Evolutionary conservation across 2,329 filamentous ascomycete genomes (phyloP).

Genomic region (Aspergillus hortae): DNA sequence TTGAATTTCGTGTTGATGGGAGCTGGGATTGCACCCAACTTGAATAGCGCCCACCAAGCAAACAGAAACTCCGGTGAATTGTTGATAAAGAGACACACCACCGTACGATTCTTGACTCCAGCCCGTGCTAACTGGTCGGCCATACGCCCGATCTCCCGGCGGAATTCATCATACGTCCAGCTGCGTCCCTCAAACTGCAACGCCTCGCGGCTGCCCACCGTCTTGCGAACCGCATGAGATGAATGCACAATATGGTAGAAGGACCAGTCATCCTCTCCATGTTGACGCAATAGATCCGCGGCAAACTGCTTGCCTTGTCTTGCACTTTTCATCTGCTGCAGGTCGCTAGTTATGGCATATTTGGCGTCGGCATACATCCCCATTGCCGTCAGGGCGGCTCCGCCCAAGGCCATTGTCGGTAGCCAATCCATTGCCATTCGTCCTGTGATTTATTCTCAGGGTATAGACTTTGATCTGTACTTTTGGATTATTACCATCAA

Average conservation of each 20-base stretch:
- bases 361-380: constrained; percentile 2
- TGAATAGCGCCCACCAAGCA: constrained; percentile 4
- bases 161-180: constrained; percentile 1
- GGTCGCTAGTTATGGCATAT: constrained; percentile 1
- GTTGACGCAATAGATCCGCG: not conserved
- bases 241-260: constrained; percentile 1
- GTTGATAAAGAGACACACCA: constrained; percentile 1
- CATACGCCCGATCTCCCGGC: not conserved
- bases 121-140: not conserved
- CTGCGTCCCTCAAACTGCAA: constrained; percentile 1
- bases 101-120: constrained; percentile 1
- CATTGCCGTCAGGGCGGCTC: not conserved
- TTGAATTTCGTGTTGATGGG: constrained; percentile 3
- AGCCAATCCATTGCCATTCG: not conserved
- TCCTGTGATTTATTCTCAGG: too few relatives aligned
- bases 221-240: not conserved
- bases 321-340: not conserved
- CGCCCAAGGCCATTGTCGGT: not conserved
- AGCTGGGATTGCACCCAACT: constrained; percentile 1
- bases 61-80: constrained; percentile 5
- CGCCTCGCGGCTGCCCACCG: not conserved
- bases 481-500: too few relatives aligned
- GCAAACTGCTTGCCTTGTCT: not conserved
- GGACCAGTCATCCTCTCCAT: not conserved
- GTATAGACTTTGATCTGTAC: too few relatives aligned